phyloP scores from a whole-genome alignment of 2,329 filamentous ascomycete genomes.

The Ascochyta pisi region DNA sequence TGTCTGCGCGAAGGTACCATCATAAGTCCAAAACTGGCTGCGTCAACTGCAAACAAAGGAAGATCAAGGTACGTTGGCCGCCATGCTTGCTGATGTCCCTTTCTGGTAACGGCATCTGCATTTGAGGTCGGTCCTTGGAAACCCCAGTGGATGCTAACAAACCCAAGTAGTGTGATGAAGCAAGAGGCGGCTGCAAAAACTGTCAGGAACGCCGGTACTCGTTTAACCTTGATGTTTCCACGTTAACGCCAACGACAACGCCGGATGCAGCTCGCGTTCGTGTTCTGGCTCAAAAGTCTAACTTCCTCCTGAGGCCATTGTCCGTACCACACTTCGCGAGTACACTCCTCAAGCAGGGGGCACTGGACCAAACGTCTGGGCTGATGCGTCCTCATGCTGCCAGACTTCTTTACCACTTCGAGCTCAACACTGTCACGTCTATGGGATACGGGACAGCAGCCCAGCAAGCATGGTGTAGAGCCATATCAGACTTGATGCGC shows the following conservation, averaged over 20 bases:
- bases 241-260: conserved; percentile 12
- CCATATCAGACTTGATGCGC: conserved; percentile 42
- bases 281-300: background rate
- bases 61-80: conserved; percentile 4
- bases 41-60: conserved; percentile 11
- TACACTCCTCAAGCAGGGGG: conserved; percentile 12
- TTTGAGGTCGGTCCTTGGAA: background rate
- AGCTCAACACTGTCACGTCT: conserved; percentile 26
- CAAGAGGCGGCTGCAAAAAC: conserved; percentile 2
- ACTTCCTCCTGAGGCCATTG: conserved; percentile 2
- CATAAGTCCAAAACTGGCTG: conserved; percentile 8
- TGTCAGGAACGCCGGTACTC: conserved; percentile 2
- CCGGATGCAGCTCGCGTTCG: background rate
- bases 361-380: conserved; percentile 21
- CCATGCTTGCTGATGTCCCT: background rate
- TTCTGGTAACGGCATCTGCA: background rate
- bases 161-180: conserved; percentile 13
- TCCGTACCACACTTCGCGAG: conserved; percentile 21
- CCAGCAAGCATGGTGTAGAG: conserved; percentile 29
- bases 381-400: conserved; percentile 18
- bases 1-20: background rate
- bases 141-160: background rate
- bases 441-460: conserved; percentile 19
- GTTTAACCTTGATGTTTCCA: conserved; percentile 30
- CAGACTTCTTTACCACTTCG: conserved; percentile 35